A percentile compares a stretch with the other conserved stretches of the same genome.
Conservation (phyloP, 1,284 basidiomycete species). For the Cutaneotrichosporon sp. region DNA sequence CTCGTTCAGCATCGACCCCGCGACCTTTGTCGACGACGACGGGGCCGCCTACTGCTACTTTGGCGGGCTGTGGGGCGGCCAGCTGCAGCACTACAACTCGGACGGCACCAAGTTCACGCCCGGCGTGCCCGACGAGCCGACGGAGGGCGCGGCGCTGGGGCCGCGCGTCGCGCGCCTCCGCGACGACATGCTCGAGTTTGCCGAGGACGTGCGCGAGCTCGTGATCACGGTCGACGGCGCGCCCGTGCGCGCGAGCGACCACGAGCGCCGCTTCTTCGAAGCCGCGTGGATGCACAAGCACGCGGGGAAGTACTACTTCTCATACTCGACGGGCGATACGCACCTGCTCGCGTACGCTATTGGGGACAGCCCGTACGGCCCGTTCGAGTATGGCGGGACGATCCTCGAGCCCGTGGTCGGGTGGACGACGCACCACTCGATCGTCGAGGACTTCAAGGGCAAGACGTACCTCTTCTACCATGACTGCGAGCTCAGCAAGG, state of each 20-base stretch:
- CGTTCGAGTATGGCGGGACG: conserved; percentile 40
- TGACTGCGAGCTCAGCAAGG: conserved; percentile 41
- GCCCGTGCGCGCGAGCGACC: conserved; percentile 36
- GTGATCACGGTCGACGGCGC: conserved; percentile 32
- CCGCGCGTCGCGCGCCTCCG: conserved; percentile 38
- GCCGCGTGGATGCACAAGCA: conserved; percentile 46
- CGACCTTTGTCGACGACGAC: conserved; percentile 41
- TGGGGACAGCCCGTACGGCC: conserved; percentile 33
- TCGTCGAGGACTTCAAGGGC: conserved; percentile 35
- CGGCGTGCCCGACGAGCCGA: conserved; percentile 33
- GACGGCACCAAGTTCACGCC: conserved; percentile 30
- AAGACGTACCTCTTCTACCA: conserved; percentile 46
- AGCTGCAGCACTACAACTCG: conserved; percentile 39
- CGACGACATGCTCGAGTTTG: conserved; percentile 37
- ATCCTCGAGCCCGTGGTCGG: conserved; percentile 42
- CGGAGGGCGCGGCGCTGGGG: conserved; percentile 31
- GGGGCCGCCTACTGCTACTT: conserved; percentile 41
- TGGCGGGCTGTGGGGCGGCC: conserved; percentile 47
- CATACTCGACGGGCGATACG: conserved; percentile 45
- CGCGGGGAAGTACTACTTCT: conserved; percentile 42
- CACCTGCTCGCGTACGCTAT: conserved; percentile 42
- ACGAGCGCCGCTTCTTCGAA: conserved; percentile 47
- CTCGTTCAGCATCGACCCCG: conserved; percentile 43
- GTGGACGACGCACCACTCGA: conserved; percentile 46
- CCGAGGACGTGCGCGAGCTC: conserved; percentile 31